These are phyloP conservation scores for Cladosporium sphaerospermum DNA, from an alignment of 2,329 filamentous ascomycete species.

Conservation along the genomic window DNA sequence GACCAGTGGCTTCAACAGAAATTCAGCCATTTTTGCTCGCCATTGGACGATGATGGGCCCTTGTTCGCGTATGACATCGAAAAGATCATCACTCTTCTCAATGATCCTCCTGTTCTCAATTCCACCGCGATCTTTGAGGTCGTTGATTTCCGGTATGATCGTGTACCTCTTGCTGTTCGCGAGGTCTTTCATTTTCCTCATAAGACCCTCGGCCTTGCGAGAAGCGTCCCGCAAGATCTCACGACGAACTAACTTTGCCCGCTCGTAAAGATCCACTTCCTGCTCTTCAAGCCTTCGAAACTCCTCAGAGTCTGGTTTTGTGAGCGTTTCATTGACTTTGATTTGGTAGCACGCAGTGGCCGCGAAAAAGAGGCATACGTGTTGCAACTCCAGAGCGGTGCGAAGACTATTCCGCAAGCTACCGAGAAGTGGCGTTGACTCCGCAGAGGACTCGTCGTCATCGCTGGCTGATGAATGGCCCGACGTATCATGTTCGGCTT, in stretches of 20 bases:
- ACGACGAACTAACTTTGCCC: constrained; percentile 68
- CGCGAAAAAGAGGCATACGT: constrained; percentile 77
- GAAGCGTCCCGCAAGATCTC: constrained; percentile 64
- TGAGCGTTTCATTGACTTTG: constrained; percentile 62
- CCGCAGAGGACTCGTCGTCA: constrained; percentile 30
- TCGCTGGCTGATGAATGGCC: constrained; percentile 19
- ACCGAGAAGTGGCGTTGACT: constrained; percentile 21
- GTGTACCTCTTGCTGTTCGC: constrained; percentile 50
- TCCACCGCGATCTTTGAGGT: constrained; percentile 51
- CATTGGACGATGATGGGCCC: constrained; percentile 65
- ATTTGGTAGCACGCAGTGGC: constrained; percentile 81
- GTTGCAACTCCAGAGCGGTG: constrained; percentile 68
- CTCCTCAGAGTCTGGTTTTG: constrained; percentile 59
- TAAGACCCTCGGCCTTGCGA: constrained; percentile 55
- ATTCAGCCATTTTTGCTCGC: constrained; percentile 65
- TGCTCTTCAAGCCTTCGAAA: constrained; percentile 60
- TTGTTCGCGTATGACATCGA: constrained; percentile 63
- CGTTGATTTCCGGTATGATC: constrained; percentile 40
- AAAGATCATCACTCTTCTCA: constrained; percentile 60
- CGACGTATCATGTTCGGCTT: constrained; percentile 20
- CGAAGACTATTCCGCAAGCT: constrained; percentile 57
- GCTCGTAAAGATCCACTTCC: constrained; percentile 69
- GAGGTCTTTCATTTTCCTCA: constrained; percentile 51
- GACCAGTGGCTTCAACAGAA: constrained; percentile 68
- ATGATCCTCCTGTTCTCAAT: constrained; percentile 66